Conservation (phyloP, 768 basidiomycete species). For the Leucogyrophana mollusca region DNA sequence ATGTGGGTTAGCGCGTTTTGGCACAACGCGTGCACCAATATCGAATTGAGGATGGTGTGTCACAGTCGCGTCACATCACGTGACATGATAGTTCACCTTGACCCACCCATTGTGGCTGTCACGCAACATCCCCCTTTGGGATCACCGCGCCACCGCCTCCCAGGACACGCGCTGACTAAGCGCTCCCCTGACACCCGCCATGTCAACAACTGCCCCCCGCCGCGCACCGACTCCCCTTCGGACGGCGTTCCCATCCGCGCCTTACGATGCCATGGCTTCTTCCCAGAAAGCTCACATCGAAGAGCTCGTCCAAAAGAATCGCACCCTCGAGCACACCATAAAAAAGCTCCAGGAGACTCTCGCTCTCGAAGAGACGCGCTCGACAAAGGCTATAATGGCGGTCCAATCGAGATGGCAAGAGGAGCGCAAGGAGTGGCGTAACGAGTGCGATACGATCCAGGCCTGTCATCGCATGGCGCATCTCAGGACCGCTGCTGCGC, state of each 20-base stretch:
- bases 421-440: conserved; percentile 59
- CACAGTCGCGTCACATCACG: no score
- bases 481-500: conserved; percentile 48
- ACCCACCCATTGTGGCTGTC: no score
- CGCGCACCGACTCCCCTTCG: conserved; percentile 7
- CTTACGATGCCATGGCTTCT: conserved; percentile 49
- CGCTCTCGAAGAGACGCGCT: conserved; percentile 39
- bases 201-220: no score
- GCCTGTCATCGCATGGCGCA: conserved; percentile 66
- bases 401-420: conserved; percentile 47
- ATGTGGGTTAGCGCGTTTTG: no score
- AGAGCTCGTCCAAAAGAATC: conserved; percentile 69
- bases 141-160: no score
- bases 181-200: no score
- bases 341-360: conserved; percentile 54
- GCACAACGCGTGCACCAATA: no score
- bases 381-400: conserved; percentile 39
- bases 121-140: no score
- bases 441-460: conserved; percentile 62
- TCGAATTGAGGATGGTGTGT: no score
- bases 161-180: no score
- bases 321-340: conserved; percentile 59
- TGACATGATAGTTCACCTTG: no score
- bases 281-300: conserved; percentile 69
- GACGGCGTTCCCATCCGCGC: conserved; percentile 19